Base-by-base conservation (phyloP, 192 early-diverging fungal species). In the Coemansia umbellata region DNA sequence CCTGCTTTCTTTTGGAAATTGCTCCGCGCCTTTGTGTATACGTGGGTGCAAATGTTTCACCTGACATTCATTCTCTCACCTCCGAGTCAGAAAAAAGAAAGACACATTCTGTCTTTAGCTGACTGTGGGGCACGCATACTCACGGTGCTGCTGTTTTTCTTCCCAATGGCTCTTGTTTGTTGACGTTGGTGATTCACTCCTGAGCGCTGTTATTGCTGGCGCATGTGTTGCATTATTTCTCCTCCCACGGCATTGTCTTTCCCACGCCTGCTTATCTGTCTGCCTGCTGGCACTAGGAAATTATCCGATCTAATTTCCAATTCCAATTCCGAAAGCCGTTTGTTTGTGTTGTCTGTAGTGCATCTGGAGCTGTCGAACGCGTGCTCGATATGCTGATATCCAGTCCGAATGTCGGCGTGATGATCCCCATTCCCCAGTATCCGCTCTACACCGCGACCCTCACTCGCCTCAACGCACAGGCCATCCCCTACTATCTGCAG, bases 351-450 rank as follows among this genome's bases (percentile, higher is more conserved):
- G 6, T 43, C 24, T 60, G 36, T 33, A 36, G 59, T 14, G 96
- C 94, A 11, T 91, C 89, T 27, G 81, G 87, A n/a, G 96, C 90
- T 43, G 92, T 99, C 14, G 94, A 99, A 78, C 80, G 82, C 2
- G 82, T 95, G 37, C 80, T 99, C 18, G 90, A 99, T 64, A 81
- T 90, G 57, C 66, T 97, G 18, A 88, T 93, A 28, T 78, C 87
- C 31, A 63, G 89, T 66, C 54, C 60, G 27, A 79, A 89, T 22
- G 86, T 92, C 33, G 96, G 96, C 26, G 90, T 99, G 63, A 93
- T 99, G 94, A 97, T 97, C 58, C 96, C 96, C 19, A 94, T 99
- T 47, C 96, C 96, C 30, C 96, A 99, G 66, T 99, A 99, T 63
- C 96, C 96, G 43, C 84, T 99, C 23, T 99, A 99, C 80, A 90